Base-by-base conservation (phyloP, 768 basidiomycete genomes). In the Trametes villosa region DNA sequence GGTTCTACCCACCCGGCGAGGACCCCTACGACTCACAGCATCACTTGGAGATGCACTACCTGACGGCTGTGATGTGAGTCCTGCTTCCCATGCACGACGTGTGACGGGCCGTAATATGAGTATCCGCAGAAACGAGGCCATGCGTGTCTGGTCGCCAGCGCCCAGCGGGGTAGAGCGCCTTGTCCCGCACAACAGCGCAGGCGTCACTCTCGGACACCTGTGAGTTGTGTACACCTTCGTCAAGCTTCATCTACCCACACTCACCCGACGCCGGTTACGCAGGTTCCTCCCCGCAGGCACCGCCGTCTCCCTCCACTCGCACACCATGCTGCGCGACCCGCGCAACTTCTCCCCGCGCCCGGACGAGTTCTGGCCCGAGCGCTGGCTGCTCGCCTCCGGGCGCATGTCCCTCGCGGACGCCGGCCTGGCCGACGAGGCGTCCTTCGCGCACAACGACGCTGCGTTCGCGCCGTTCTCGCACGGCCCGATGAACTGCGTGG, bases 401-500 rank as follows among this genome's bases (percentile, higher is more conserved):
- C 34, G 9, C 9, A 20, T 33, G 2, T 50, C 56, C 11, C 30
- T 42, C 36, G 53, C 59, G 11, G 61, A 63, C 13, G 18, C 51
- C 20, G 44, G 50, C 9, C 15, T 46, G 18, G 31, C 40, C 22
- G n/a, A 30, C 15, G 50, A 48, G 4, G 17, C 47, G 18, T 13
- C 50, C 24, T 48, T 67, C 47, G 57, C 67, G 40, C 60, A 66
- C 53, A 73, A 78, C 59, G 27, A 64, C 13, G 50, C 50, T 50
- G 77, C 72, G 9, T 80, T 76, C 69, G 71, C 77, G 30, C 78
- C 81, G 2, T 80, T 80, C 64, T 80, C 79, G 26, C 68, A 72
- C 41, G 84, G 84, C 0, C 81, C 82, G 17, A 75, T 77, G 17
- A 81, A 81, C 61, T 85, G 85, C 63, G 78, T 75, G 9, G 83